Percentiles rank a stretch among this genome's conserved stretches.
These are phyloP conservation scores for Periconia sp. DNA, from an alignment of 2,329 filamentous ascomycete species.

Conservation along the genomic window DNA sequence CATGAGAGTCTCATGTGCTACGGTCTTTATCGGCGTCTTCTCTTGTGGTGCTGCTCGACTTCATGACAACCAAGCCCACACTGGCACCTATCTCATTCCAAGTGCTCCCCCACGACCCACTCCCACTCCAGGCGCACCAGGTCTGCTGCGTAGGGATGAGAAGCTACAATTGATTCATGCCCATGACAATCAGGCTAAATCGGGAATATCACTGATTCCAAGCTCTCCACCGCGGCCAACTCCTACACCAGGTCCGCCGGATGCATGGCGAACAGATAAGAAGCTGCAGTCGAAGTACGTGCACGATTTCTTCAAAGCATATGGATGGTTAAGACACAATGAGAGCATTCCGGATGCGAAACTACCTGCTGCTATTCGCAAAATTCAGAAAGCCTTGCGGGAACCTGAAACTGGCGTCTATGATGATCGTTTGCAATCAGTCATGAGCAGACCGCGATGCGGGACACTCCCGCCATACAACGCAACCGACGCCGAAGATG, in stretches of 20 bases:
- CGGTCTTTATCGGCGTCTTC: slow-evolving; percentile 11
- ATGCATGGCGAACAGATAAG: slow-evolving; percentile 18
- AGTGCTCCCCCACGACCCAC: slow-evolving; percentile 19
- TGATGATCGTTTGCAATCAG: slow-evolving; percentile 28
- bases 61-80: slow-evolving; percentile 6
- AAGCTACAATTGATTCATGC: no score
- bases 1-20: slow-evolving; percentile 17
- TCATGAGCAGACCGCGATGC: slow-evolving; percentile 34
- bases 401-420: slow-evolving; percentile 32
- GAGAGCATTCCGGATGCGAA: slow-evolving; percentile 27
- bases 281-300: slow-evolving; percentile 31
- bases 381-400: slow-evolving; percentile 32
- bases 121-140: slow-evolving; percentile 8
- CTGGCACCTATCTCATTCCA: slow-evolving; percentile 26
- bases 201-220: slow-evolving; percentile 25
- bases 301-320: slow-evolving; percentile 37
- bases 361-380: slow-evolving; percentile 31
- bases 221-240: slow-evolving; percentile 18
- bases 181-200: slow-evolving; percentile 7
- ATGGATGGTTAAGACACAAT: slow-evolving; percentile 32
- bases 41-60: slow-evolving; percentile 8
- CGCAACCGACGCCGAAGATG: slow-evolving; percentile 20
- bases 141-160: no score
- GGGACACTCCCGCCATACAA: slow-evolving; percentile 32
- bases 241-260: slow-evolving; percentile 7